Conservation (phyloP, 331 rosid species). For the Erythrophleum ivorense region DNA sequence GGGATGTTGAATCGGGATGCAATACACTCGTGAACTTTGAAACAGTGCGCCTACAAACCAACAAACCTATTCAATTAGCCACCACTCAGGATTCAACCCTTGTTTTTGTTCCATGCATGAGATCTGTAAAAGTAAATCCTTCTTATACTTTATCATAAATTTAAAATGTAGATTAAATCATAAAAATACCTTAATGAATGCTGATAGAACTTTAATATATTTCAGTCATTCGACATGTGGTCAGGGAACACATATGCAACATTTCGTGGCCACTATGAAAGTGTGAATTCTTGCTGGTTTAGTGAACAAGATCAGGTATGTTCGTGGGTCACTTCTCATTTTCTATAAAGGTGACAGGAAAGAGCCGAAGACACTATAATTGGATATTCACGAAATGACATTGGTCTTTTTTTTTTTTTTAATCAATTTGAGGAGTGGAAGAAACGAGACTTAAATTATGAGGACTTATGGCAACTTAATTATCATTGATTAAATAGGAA, state of each 20-base stretch:
- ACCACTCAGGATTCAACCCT: conserved; percentile 68
- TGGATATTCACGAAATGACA: background rate
- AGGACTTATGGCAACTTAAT: conserved; percentile 15
- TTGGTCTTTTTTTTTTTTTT: background rate
- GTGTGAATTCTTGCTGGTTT: conserved; percentile 87
- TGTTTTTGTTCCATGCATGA: conserved; percentile 96
- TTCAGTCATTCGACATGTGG: conserved; percentile 90
- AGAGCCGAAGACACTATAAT: conserved; percentile 1
- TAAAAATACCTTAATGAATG: conserved; percentile 18
- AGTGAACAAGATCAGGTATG: conserved; percentile 78
- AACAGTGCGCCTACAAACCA: conserved; percentile 82
- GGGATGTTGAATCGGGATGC: conserved; percentile 94
- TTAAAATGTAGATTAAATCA: conserved; percentile 33
- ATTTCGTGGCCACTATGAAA: conserved; percentile 84
- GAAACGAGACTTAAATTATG: conserved; percentile 24
- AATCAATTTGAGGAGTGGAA: background rate
- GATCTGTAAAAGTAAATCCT: conserved; percentile 71
- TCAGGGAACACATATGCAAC: conserved; percentile 67
- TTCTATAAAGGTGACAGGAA: conserved; percentile 22
- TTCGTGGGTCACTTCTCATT: conserved; percentile 9
- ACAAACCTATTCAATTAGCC: conserved; percentile 91
- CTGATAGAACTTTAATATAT: conserved; percentile 38
- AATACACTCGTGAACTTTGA: conserved; percentile 92
- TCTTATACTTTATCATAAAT: conserved; percentile 17
- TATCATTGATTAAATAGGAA: background rate